Base-by-base conservation (phyloP, 2,329 filamentous ascomycete species). In the Curvularia spicifera region DNA sequence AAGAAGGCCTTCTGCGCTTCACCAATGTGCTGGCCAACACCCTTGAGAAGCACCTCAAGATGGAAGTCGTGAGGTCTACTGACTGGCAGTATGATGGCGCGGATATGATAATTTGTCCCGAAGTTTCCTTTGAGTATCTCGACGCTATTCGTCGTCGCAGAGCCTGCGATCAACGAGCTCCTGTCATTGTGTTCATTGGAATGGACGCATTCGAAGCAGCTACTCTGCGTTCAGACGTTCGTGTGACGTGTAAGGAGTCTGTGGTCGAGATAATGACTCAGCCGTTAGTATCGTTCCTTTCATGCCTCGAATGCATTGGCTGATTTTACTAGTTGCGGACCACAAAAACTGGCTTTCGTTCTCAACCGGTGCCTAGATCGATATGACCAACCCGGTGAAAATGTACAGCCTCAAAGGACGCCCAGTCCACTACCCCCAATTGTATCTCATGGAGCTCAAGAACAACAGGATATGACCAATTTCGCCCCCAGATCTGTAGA, bases 231-330 rank as follows among this genome's bases (percentile, higher is more conserved):
- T 69, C 69, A 1, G 73, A 76, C 49, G 71, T 62, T 9, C 71
- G 73, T 5, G 63, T 76, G 0, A 35, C 52, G 12, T 71, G 60
- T 35, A 68, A 66, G 31, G 67, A 75, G 47, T 70, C 67, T 8
- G 69, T 74, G 2, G 72, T 75, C 0, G 73, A 76, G 47, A 70
- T 76, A 4, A 67, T 74, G 26, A 71, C 71, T 3, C 74, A 76
- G 31, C 74, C 74, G 69, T 74, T 50, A 65, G 71, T 68, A 15
- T 3, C 20, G 3, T 12, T 8, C 10, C 18, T 45, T 4, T 24
- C 22, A 13, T 13, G 0, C 7, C 13, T 13, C 6, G 4, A 6
- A 12, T 1, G 31, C 7, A 13, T 18, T 37, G 6, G 13, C 56
- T 65, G 4, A 66, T 43, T 37, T 12, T 20, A 2, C 2, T 35